These are phyloP conservation scores for Dorcoceras hygrometricum DNA, from an alignment of 257 asterid species.

Conservation along the genomic window DNA sequence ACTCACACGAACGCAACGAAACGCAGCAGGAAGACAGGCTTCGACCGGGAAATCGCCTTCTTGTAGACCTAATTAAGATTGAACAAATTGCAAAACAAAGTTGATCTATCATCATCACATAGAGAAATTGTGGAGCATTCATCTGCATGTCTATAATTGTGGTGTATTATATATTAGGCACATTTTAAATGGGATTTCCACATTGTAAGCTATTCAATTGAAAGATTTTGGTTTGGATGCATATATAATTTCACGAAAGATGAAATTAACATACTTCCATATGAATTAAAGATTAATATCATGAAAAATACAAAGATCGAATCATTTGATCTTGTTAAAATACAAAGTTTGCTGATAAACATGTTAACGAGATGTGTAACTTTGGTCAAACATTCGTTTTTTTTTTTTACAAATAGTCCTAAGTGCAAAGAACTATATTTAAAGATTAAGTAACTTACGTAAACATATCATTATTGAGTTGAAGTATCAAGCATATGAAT, in stretches of 20 bases:
- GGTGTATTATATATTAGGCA: background rate
- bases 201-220: background rate
- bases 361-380: background rate
- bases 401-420: too few relatives aligned
- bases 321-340: too few relatives aligned
- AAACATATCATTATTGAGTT: too few relatives aligned
- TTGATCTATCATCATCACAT: background rate
- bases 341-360: too few relatives aligned
- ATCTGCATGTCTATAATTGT: background rate
- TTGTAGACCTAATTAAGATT: slow-evolving; percentile 32
- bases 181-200: background rate
- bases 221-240: too few relatives aligned
- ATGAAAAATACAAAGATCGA: too few relatives aligned
- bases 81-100: background rate
- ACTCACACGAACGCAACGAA: slow-evolving; percentile 67
- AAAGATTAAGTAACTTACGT: too few relatives aligned
- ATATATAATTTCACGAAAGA: background rate
- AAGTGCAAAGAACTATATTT: too few relatives aligned
- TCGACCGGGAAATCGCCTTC: slow-evolving; percentile 64
- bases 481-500: too few relatives aligned
- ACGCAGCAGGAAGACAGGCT: slow-evolving; percentile 60
- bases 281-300: too few relatives aligned
- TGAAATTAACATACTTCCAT: background rate
- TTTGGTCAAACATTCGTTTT: too few relatives aligned
- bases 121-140: background rate